Conservation (phyloP, 208 protist species). For the Trypanosoma congolense region DNA sequence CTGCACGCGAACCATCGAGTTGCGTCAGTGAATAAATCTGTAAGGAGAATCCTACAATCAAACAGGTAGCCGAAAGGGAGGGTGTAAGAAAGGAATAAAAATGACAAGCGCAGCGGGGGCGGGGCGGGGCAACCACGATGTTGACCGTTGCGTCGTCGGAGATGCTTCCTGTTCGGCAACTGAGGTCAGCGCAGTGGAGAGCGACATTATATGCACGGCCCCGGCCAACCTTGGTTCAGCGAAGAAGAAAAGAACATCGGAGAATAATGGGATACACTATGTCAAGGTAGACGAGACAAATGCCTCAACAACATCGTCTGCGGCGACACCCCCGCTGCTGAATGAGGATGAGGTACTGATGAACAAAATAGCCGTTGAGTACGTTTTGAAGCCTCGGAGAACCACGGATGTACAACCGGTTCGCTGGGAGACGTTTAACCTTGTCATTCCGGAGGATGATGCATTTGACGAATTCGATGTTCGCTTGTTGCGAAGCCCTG, state of each 20-base stretch:
- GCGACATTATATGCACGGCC: conserved; percentile 67
- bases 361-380: too few species aligned
- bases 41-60: too few species aligned
- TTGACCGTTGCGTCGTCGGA: conserved; percentile 1
- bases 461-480: conserved; percentile 81
- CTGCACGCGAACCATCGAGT: too few species aligned
- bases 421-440: conserved; percentile 38
- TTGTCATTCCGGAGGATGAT: conserved; percentile 45
- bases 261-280: too few species aligned
- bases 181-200: conserved; percentile 47
- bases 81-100: not conserved
- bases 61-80: not conserved
- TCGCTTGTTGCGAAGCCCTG: conserved; percentile 35
- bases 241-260: conserved; percentile 39
- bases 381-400: conserved; percentile 52
- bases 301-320: too few species aligned
- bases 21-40: too few species aligned
- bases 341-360: not conserved
- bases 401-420: conserved; percentile 26
- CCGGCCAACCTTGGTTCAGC: conserved; percentile 55
- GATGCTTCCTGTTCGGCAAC: conserved; percentile 47
- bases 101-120: not conserved
- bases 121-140: conserved; percentile 2
- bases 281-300: too few species aligned
- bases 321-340: too few species aligned